Percentiles rank a stretch among this genome's conserved stretches.
These are phyloP conservation scores for Colletotrichum higginsianum DNA, from an alignment of 2,329 filamentous ascomycete species.

Conservation along the genomic window DNA sequence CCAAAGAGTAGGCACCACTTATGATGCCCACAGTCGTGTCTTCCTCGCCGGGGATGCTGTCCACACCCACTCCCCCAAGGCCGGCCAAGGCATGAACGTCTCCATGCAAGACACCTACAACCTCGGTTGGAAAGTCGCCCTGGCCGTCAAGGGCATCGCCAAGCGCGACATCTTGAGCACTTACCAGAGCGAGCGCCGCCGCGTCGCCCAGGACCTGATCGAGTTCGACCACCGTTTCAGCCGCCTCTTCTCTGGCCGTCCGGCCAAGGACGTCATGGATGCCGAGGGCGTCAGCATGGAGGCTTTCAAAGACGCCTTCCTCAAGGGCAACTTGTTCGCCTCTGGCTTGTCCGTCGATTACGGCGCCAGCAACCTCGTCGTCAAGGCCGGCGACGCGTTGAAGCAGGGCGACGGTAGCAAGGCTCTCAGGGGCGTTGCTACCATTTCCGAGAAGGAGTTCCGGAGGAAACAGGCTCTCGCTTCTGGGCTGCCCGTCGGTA, in stretches of 20 bases:
- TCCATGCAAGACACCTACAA: constrained; percentile 77
- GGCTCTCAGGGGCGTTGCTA: constrained; percentile 41
- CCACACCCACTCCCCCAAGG: constrained; percentile 71
- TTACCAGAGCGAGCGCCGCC: constrained; percentile 68
- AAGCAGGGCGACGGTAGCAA: constrained; percentile 65
- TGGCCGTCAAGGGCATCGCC: constrained; percentile 60
- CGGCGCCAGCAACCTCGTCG: constrained; percentile 67
- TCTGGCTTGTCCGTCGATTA: constrained; percentile 69
- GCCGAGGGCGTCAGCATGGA: constrained; percentile 73
- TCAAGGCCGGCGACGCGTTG: constrained; percentile 61
- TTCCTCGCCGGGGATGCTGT: constrained; percentile 81
- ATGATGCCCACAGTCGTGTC: constrained; percentile 70
- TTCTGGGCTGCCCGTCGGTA: constrained; percentile 63
- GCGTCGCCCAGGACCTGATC: constrained; percentile 72
- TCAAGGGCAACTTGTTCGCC: constrained; percentile 73
- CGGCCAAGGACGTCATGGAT: constrained; percentile 72
- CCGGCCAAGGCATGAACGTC: constrained; percentile 81
- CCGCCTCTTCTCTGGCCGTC: constrained; percentile 69
- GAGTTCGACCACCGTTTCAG: constrained; percentile 73
- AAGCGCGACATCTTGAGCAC: constrained; percentile 61
- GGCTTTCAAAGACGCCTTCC: constrained; percentile 73
- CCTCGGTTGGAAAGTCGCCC: constrained; percentile 70
- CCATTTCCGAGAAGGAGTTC: constrained; percentile 49
- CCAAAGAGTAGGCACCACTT: constrained; percentile 73
- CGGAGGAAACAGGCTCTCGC: constrained; percentile 53